Evolutionary conservation across 2,329 filamentous ascomycete species (phyloP), one percentile per base, ranked within the genome.

Genomic region (Nannizzia gypsea): DNA sequence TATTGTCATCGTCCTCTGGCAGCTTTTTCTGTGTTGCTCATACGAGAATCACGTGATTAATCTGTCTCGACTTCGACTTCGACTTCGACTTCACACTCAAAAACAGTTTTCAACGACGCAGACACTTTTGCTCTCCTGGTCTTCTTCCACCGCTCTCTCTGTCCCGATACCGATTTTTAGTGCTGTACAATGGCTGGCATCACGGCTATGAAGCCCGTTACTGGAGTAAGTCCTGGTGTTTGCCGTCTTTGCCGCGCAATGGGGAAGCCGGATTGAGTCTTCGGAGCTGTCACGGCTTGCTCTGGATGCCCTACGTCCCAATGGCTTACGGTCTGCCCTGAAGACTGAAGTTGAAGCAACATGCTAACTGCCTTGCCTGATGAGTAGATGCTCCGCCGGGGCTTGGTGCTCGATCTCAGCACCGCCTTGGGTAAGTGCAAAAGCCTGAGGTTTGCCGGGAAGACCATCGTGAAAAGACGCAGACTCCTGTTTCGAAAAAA

Each of bases 341-440:
- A 36, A 36, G 31, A 36, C n/a, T n/a, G n/a, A n/a, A n/a, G n/a
- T n/a, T n/a, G n/a, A n/a, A n/a, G 8, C 26, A 20, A 15, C 31
- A 24, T 42, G 22, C 34, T 40, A 36, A 59, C 22, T n/a, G 9
- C 4, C 34, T 28, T 62, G 38, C 9, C 59, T 34, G 60, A 64
- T 36, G 71, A 64, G 22, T 68, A 85, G 83, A 85, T 85, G 80
- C 81, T 87, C 76, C 81, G 82, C 72, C 79, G 81, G 72, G 78
- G 78, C 70, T 76, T 87, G 62, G 83, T 87, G 67, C 78, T 87
- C 67, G 83, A 87, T 74, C 76, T 87, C 68, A 83, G 81, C 69
- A 82, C 85, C 70, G 81, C 83, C 65, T 75, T 84, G 69, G 84
- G 84, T 85, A 77, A 73, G 83, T 78, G n/a, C 42, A 6, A 22